Conservation (phyloP, 2,329 filamentous ascomycete genomes). For the Cladophialophora bantiana region DNA sequence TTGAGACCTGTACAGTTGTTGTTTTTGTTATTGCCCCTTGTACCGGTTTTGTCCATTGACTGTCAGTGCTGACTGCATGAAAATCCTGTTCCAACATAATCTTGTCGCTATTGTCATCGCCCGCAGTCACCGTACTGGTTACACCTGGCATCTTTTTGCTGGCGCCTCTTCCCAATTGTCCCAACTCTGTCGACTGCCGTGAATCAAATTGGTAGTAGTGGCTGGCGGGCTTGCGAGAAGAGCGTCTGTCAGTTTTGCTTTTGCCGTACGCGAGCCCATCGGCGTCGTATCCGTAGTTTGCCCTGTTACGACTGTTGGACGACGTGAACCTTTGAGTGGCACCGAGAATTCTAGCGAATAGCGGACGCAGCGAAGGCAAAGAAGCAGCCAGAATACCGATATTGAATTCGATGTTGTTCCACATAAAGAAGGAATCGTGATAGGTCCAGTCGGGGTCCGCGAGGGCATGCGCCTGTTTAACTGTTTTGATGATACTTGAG, state of each 20-base stretch:
- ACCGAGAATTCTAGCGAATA: slow-evolving; percentile 41
- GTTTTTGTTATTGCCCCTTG: slow-evolving; percentile 33
- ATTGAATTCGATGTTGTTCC: slow-evolving; percentile 50
- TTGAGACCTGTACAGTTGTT: slow-evolving; percentile 31
- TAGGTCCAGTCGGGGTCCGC: slow-evolving; percentile 33
- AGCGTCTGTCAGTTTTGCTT: slow-evolving; percentile 21
- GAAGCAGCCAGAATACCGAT: slow-evolving; percentile 52
- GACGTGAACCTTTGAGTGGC: slow-evolving; percentile 31
- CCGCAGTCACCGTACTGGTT: slow-evolving; percentile 30
- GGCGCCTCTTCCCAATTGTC: slow-evolving; percentile 20
- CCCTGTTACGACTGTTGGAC: slow-evolving; percentile 11
- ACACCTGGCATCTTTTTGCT: slow-evolving; percentile 22
- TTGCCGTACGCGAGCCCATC: slow-evolving; percentile 32
- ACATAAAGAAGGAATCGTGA: slow-evolving; percentile 35
- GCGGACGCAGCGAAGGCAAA: slow-evolving; percentile 50
- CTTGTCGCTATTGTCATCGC: slow-evolving; percentile 35
- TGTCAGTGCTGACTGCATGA: slow-evolving; percentile 9
- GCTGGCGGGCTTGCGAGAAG: slow-evolving; percentile 22
- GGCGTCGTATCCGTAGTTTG: slow-evolving; percentile 28
- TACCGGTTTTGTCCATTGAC: slow-evolving; percentile 9
- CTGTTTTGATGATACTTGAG: slow-evolving; percentile 52
- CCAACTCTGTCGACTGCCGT: slow-evolving; percentile 29
- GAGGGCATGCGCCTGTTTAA: slow-evolving; percentile 29
- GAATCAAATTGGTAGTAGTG: slow-evolving; percentile 33
- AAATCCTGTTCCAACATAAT: slow-evolving; percentile 32